These are phyloP conservation scores for Backusella circina DNA, from an alignment of 192 early-diverging fungal species.

Conservation along the genomic window DNA sequence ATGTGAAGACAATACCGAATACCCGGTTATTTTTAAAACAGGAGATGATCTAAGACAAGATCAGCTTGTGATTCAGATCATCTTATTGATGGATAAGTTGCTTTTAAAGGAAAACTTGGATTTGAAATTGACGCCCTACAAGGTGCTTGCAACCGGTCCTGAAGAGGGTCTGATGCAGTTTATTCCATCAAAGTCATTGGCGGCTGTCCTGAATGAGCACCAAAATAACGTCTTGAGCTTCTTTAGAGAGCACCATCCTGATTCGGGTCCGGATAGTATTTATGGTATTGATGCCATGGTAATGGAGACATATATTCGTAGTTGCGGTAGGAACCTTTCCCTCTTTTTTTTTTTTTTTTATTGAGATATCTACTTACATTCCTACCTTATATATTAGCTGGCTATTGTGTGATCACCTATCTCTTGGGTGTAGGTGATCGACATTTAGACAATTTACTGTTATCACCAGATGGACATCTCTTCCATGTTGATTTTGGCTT, in stretches of 20 bases:
- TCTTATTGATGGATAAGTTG: slow-evolving; percentile 95
- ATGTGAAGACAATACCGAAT: slow-evolving; percentile 80
- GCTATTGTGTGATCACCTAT: slow-evolving; percentile 99
- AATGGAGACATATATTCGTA: slow-evolving; percentile 95
- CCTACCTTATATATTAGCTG: slow-evolving; percentile 50
- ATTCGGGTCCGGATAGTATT: slow-evolving; percentile 50
- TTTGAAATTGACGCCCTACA: slow-evolving; percentile 88
- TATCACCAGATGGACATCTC: slow-evolving; percentile 82
- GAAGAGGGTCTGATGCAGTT: slow-evolving; percentile 98
- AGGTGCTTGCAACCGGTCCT: slow-evolving; percentile 90
- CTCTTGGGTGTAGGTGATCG: slow-evolving; percentile 96
- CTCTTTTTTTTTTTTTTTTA: background rate
- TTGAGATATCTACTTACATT: background rate
- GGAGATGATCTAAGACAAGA: slow-evolving; percentile 90
- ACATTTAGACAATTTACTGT: slow-evolving; percentile 93
- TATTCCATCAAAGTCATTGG: slow-evolving; percentile 85
- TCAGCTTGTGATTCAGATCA: slow-evolving; percentile 96
- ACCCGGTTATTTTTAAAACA: slow-evolving; percentile 96
- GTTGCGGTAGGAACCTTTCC: slow-evolving; percentile 64
- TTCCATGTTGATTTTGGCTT: slow-evolving; percentile 99
- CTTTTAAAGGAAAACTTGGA: slow-evolving; percentile 96
- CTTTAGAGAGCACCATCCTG: slow-evolving; percentile 71
- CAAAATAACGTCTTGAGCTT: slow-evolving; percentile 79
- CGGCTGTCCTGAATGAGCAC: slow-evolving; percentile 84
- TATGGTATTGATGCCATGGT: slow-evolving; percentile 69